Base-by-base conservation (phyloP, 164 flowering plant genomes). In the Euptelea pleiosperma region DNA sequence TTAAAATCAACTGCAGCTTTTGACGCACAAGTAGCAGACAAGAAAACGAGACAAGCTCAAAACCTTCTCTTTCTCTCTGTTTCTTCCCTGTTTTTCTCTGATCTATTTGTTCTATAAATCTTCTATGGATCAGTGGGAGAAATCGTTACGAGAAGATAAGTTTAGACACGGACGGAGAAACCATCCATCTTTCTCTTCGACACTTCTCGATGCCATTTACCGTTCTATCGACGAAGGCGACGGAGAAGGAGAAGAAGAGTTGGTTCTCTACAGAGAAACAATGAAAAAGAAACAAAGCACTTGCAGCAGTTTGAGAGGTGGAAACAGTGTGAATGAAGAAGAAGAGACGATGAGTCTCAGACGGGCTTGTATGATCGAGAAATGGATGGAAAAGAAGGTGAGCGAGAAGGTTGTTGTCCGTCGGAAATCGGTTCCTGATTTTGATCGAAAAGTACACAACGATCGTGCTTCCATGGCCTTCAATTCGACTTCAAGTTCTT, bases 141-240 rank as follows among this genome's bases (percentile, higher is more conserved):
- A 59, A 18, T 51, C 69, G 0, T 40, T 46, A 10, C 46, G 61
- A 31, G 62, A 66, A 29, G 65, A 51, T 18, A 68, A 57, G n/a
- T 36, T 21, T 12, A 45, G 64, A 19, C 61, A 52, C 30, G 47
- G 28, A 60, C 57, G 56, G 57, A 71, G 51, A 21, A 76, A 74
- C n/a, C n/a, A n/a, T 55, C 83, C 91, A 0, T 84, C 91, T 8
- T 91, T 91, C 79, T 91, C 98, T 33, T 91, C 98, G 2, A 67
- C 91, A n/a, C 85, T 91, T 8, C 87, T 91, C 31, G 98, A 91
- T 63, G 66, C 86, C 1, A 91, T 89, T 34, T 91, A 89, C 73
- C 88, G 91, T 6, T 91, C 98, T 11, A 83, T 89, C 29, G 98
- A 91, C 73, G 82, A 85, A 15, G 62, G 68, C 9, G 55, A 66